Percentiles rank a stretch among this genome's conserved stretches.
Evolutionary conservation across 805 yeast species (phyloP).

Genomic region (Metschnikowia anglica): DNA sequence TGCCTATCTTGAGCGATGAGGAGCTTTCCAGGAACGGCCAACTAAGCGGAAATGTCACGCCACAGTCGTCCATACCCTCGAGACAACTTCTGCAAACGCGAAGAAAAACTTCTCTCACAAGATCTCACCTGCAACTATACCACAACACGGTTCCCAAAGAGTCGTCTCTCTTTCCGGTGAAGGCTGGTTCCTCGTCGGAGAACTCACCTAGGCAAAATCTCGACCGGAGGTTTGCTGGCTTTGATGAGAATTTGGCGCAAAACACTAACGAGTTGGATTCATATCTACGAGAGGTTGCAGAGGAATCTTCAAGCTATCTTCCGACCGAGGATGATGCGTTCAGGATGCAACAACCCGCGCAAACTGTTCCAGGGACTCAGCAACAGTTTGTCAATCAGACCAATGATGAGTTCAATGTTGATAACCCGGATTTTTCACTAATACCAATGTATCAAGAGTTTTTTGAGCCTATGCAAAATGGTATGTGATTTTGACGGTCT

Average conservation of each 20-base stretch:
- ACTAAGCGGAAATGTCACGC: constrained; percentile 9
- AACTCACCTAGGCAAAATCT: constrained; percentile 8
- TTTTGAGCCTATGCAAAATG: constrained; percentile 12
- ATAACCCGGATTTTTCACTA: constrained; percentile 8
- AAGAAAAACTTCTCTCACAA: constrained; percentile 18
- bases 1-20: constrained; percentile 20
- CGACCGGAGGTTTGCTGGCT: constrained; percentile 2
- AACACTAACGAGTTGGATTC: constrained; percentile 7
- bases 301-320: constrained; percentile 3
- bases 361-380: neutral
- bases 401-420: constrained; percentile 9
- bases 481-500: neutral
- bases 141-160: constrained; percentile 10
- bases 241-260: constrained; percentile 3
- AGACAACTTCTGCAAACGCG: constrained; percentile 20
- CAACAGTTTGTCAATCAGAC: neutral
- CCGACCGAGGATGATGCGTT: neutral
- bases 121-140: constrained; percentile 17
- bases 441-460: constrained; percentile 20
- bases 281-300: constrained; percentile 16
- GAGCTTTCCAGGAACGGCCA: constrained; percentile 9
- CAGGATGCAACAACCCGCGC: neutral
- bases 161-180: constrained; percentile 5
- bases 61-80: constrained; percentile 18
- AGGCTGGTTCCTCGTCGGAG: constrained; percentile 10